phyloP scores from a whole-genome alignment of 257 asterid genomes.

The Solanum etuberosum region DNA sequence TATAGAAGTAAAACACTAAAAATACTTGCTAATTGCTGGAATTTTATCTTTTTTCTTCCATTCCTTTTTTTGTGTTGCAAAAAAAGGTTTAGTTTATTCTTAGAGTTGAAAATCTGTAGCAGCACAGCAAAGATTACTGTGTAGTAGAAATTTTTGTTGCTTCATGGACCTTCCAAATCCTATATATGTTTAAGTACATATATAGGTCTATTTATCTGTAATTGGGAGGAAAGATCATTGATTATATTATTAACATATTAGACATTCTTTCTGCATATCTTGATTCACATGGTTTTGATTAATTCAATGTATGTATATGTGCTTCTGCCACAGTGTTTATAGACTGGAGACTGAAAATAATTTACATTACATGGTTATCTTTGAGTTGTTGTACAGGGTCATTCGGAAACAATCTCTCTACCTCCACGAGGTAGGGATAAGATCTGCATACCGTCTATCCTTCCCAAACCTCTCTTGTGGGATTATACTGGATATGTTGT shows the following conservation, averaged over 20 bases:
- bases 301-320: neutral
- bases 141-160: neutral
- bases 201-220: neutral
- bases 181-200: neutral
- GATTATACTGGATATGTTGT: neutral
- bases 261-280: neutral
- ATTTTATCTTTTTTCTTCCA: neutral
- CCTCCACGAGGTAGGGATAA: neutral
- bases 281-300: neutral
- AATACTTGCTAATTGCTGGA: neutral
- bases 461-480: neutral
- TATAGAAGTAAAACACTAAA: neutral
- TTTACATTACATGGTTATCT: neutral
- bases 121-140: neutral
- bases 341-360: neutral
- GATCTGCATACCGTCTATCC: neutral
- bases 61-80: neutral
- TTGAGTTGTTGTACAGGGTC: neutral
- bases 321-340: neutral
- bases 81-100: neutral
- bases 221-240: neutral
- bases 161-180: neutral
- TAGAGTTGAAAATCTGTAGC: neutral
- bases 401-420: neutral
- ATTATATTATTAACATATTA: neutral